phyloP scores from a whole-genome alignment of 805 yeast species.

The Lachancea quebecensis region DNA sequence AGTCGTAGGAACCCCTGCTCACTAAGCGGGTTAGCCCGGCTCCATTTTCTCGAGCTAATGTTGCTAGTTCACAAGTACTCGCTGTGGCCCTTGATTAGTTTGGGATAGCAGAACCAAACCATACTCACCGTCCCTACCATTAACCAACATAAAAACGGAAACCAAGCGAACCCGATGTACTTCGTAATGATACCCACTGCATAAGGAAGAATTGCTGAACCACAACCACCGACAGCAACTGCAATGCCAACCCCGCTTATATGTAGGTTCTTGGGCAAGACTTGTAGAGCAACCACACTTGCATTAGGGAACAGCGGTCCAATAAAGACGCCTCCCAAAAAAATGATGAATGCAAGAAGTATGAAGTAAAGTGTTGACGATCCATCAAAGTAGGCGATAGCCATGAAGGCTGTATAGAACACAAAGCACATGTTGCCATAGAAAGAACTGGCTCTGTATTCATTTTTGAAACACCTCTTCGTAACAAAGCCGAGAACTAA shows the following conservation, averaged over 20 bases:
- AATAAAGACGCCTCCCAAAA: slow-evolving; percentile 50
- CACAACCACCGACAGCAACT: slow-evolving; percentile 76
- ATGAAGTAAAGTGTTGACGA: slow-evolving; percentile 18
- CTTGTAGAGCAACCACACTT: slow-evolving; percentile 53
- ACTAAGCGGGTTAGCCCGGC: not conserved
- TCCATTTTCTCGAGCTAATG: not conserved
- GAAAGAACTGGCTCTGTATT: slow-evolving; percentile 33
- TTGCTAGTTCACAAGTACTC: slow-evolving; percentile 14
- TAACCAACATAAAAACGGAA: slow-evolving; percentile 25
- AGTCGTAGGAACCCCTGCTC: not conserved
- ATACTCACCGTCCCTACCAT: slow-evolving; percentile 17
- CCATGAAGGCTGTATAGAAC: slow-evolving; percentile 29
- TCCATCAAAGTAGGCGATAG: slow-evolving; percentile 17
- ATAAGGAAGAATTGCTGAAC: slow-evolving; percentile 72
- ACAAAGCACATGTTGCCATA: slow-evolving; percentile 32
- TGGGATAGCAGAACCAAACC: slow-evolving; percentile 27
- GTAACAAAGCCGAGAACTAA: slow-evolving; percentile 51
- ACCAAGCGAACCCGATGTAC: slow-evolving; percentile 20
- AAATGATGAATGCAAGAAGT: slow-evolving; percentile 22
- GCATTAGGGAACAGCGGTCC: slow-evolving; percentile 75
- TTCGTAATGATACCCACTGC: slow-evolving; percentile 42
- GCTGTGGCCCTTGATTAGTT: slow-evolving; percentile 17
- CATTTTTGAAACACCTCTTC: slow-evolving; percentile 39
- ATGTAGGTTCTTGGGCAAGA: slow-evolving; percentile 54
- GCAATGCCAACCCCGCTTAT: slow-evolving; percentile 66